These are phyloP conservation scores for Podila horticola DNA, from an alignment of 192 early-diverging fungal genomes.

Conservation along the genomic window DNA sequence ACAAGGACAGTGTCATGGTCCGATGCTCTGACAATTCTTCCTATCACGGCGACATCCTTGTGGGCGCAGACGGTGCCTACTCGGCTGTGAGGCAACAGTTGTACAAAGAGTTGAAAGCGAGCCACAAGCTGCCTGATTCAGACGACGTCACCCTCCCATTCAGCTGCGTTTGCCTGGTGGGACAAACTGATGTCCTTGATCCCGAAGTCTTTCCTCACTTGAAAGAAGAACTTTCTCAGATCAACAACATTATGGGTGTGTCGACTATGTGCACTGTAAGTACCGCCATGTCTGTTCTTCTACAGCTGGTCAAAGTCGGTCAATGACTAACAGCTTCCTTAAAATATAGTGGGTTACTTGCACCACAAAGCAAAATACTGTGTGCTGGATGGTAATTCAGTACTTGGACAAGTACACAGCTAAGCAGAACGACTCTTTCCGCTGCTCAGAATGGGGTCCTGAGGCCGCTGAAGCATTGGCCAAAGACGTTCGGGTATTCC, in stretches of 20 bases:
- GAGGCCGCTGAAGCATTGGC: conserved; percentile 19
- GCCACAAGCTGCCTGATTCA: neutral
- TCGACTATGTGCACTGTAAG: too few relatives aligned
- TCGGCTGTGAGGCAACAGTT: conserved; percentile 18
- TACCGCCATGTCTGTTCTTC: too few relatives aligned
- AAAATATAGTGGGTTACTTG: too few relatives aligned
- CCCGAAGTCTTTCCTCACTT: neutral
- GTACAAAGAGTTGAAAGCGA: neutral
- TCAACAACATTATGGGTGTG: too few relatives aligned
- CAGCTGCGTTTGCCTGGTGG: too few relatives aligned
- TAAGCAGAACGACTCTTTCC: too few relatives aligned
- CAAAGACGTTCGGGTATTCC: conserved; percentile 13
- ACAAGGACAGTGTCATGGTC: conserved; percentile 15
- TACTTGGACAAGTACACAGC: too few relatives aligned
- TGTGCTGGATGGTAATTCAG: too few relatives aligned
- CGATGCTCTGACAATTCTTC: conserved; percentile 18
- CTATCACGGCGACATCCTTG: conserved; percentile 35
- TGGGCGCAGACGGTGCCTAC: conserved; percentile 42
- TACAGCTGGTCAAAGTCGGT: too few relatives aligned
- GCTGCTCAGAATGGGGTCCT: conserved; percentile 32
- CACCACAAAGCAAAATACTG: too few relatives aligned
- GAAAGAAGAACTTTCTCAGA: neutral
- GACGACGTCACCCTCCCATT: neutral
- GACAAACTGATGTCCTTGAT: neutral
- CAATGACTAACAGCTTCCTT: too few relatives aligned